Percentiles rank a stretch among this genome's conserved stretches.
These are phyloP conservation scores for Paramecium tetraurelia DNA, from an alignment of 73 alveolate species.

Conservation along the genomic window DNA sequence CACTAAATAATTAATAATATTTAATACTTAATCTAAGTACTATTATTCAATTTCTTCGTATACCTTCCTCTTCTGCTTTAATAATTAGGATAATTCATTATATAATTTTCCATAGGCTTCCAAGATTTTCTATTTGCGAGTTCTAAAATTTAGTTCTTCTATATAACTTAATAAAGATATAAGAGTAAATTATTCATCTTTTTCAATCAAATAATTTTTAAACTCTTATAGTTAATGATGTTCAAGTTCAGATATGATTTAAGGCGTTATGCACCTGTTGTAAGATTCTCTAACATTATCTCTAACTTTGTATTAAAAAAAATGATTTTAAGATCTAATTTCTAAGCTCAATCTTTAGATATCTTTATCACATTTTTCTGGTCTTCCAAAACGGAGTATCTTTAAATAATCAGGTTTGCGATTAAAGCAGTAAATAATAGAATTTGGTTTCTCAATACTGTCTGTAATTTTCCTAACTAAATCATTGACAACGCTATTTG, in stretches of 20 bases:
- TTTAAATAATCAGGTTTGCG: neutral
- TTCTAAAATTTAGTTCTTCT: neutral
- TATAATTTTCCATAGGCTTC: neutral
- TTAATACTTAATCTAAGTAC: neutral
- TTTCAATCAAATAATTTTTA: neutral
- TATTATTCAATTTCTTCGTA: neutral
- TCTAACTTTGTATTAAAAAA: neutral
- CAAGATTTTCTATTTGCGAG: neutral
- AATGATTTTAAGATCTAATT: neutral
- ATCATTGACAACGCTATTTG: conserved; percentile 31
- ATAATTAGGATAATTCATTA: neutral
- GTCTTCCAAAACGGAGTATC: neutral
- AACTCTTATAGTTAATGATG: neutral
- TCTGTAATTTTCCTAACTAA: neutral
- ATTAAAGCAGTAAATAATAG: neutral
- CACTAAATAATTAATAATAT: neutral
- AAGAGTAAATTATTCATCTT: neutral
- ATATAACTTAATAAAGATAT: neutral
- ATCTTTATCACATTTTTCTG: conserved; percentile 7
- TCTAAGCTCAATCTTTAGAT: neutral
- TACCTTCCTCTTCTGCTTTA: neutral
- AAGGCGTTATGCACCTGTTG: neutral
- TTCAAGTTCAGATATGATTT: neutral
- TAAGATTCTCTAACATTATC: neutral
- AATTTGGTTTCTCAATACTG: neutral